These are phyloP conservation scores for Ophiostoma populinum DNA, from an alignment of 2,329 filamentous ascomycete species.

Conservation along the genomic window DNA sequence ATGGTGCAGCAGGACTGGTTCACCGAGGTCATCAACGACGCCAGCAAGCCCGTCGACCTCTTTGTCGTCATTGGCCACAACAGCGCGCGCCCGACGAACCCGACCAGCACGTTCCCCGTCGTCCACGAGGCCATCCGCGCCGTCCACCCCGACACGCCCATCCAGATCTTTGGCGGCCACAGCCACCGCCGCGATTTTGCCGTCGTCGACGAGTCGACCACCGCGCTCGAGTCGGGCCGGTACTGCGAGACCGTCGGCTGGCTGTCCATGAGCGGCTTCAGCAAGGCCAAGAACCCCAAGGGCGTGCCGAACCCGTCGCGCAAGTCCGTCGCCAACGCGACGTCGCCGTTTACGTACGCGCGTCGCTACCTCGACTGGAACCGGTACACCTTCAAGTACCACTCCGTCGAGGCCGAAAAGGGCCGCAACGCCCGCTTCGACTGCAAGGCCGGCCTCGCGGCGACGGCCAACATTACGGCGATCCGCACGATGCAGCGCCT, in stretches of 20 bases:
- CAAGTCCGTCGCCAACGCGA: slow-evolving; percentile 21
- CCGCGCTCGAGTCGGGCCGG: slow-evolving; percentile 43
- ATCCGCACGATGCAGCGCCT: slow-evolving; percentile 36
- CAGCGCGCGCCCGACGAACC: slow-evolving; percentile 28
- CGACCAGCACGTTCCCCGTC: slow-evolving; percentile 24
- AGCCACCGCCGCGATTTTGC: slow-evolving; percentile 47
- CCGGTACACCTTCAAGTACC: slow-evolving; percentile 45
- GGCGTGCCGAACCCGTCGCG: slow-evolving; percentile 23
- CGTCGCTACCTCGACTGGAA: slow-evolving; percentile 55
- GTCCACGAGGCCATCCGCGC: slow-evolving; percentile 42
- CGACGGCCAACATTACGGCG: slow-evolving; percentile 18
- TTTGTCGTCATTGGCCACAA: slow-evolving; percentile 50
- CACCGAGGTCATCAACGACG: slow-evolving; percentile 30
- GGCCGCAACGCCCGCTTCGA: slow-evolving; percentile 9
- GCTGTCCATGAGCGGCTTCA: slow-evolving; percentile 44
- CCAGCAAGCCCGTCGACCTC: slow-evolving; percentile 38
- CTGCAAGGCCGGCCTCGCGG: slow-evolving; percentile 10
- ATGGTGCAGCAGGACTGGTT: slow-evolving; percentile 44
- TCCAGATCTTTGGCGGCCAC: slow-evolving; percentile 50
- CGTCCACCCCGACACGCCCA: slow-evolving; percentile 36
- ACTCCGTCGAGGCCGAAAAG: slow-evolving; percentile 26
- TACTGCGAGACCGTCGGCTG: slow-evolving; percentile 55
- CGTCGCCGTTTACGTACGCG: slow-evolving; percentile 28
- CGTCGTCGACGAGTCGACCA: slow-evolving; percentile 43
- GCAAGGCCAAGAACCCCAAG: slow-evolving; percentile 20